Evolutionary conservation across 306 rosid genomes (phyloP).

Genomic region (Ormosia emarginata): DNA sequence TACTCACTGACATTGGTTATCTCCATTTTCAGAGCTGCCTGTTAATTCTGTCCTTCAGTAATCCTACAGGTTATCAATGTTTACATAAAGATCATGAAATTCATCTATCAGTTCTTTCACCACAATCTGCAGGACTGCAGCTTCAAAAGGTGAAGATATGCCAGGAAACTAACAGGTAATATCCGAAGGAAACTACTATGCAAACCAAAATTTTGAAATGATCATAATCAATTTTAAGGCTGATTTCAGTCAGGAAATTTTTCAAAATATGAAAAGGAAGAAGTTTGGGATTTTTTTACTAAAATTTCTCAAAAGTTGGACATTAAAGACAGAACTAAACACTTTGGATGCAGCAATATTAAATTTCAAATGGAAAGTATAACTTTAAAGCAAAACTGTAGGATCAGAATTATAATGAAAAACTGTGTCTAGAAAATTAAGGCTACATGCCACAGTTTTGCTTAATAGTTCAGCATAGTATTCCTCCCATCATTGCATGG

Average conservation of each 20-base stretch:
- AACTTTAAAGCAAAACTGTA: background rate
- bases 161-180: background rate
- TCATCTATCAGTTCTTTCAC: background rate
- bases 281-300: background rate
- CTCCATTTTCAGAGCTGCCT: constrained; percentile 45
- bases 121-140: background rate
- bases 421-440: background rate
- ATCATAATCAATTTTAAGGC: background rate
- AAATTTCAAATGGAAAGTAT: background rate
- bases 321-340: background rate
- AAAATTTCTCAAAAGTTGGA: background rate
- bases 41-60: constrained; percentile 26
- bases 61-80: constrained; percentile 15
- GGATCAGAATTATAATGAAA: background rate
- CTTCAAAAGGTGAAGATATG: background rate
- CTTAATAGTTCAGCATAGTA: background rate
- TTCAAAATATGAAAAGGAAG: background rate
- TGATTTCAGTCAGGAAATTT: background rate
- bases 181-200: background rate
- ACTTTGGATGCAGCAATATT: background rate
- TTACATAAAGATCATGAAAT: background rate
- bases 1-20: constrained; percentile 64
- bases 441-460: background rate
- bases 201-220: background rate
- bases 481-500: background rate